Percentiles rank a stretch among this genome's conserved stretches.
These are phyloP conservation scores for Kodamaea restingae DNA, from an alignment of 805 yeast genomes.

Conservation along the genomic window DNA sequence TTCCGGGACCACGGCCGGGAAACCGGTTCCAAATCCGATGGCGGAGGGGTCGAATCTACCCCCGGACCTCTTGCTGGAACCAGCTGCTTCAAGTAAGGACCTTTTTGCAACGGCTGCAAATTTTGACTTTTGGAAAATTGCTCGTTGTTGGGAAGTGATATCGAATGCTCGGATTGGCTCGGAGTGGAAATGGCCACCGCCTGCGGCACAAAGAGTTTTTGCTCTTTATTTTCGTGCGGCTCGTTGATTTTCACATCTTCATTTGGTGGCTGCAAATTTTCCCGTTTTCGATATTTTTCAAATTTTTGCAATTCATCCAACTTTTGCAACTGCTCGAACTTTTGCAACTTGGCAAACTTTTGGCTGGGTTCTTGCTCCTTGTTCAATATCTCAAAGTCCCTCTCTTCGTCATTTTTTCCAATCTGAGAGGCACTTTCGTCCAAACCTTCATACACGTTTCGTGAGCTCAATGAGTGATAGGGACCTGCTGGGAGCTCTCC, in stretches of 20 bases:
- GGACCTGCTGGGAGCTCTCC: too few relatives aligned
- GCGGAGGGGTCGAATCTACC: slow-evolving; percentile 6
- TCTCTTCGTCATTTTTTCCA: neutral
- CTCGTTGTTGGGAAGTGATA: neutral
- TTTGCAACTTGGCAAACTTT: too few relatives aligned
- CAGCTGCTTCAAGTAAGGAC: neutral
- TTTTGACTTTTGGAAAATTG: neutral
- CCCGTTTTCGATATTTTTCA: too few relatives aligned
- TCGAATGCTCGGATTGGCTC: neutral
- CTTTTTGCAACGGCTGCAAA: neutral
- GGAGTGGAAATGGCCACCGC: too few relatives aligned
- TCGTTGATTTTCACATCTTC: too few relatives aligned
- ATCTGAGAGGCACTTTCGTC: neutral
- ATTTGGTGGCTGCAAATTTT: too few relatives aligned
- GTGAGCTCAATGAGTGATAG: neutral
- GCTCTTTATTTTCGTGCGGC: too few relatives aligned
- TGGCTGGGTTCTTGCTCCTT: too few relatives aligned
- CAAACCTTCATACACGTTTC: neutral
- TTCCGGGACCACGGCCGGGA: slow-evolving; percentile 61
- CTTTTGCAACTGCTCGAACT: too few relatives aligned
- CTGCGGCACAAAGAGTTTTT: too few relatives aligned
- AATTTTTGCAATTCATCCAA: too few relatives aligned
- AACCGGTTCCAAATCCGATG: slow-evolving; percentile 18
- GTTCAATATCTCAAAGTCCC: too few relatives aligned
- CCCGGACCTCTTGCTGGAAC: neutral